Evolutionary conservation across 192 early-diverging fungal species (phyloP).

Genomic region (Rhizoclosmatium sp.): DNA sequence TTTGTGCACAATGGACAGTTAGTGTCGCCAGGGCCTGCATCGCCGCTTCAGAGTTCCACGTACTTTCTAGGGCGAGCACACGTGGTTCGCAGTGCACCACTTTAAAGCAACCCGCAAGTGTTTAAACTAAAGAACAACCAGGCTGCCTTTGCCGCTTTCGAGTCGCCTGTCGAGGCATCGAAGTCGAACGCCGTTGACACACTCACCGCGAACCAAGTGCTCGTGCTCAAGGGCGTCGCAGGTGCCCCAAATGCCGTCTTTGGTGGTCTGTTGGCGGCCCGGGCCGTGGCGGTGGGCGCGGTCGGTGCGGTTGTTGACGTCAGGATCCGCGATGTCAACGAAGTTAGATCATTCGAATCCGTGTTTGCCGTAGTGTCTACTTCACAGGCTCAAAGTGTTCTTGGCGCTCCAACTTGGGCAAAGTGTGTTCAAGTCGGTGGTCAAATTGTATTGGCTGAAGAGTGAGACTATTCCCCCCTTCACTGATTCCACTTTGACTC

Average conservation of each 20-base stretch:
- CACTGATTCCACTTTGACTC: no score
- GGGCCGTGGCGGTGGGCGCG: constrained; percentile 44
- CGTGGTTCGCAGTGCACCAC: background rate
- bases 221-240: constrained; percentile 51
- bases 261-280: constrained; percentile 59
- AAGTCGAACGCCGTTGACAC: constrained; percentile 42
- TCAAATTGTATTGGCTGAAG: constrained; percentile 39
- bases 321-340: constrained; percentile 53
- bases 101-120: background rate
- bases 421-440: constrained; percentile 42
- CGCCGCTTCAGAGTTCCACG: background rate
- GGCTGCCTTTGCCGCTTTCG: constrained; percentile 1
- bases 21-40: background rate
- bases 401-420: constrained; percentile 47
- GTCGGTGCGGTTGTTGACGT: constrained; percentile 57
- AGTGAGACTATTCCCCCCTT: background rate
- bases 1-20: constrained; percentile 17
- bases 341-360: constrained; percentile 41
- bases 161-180: background rate
- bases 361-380: constrained; percentile 44
- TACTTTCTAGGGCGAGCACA: constrained; percentile 16
- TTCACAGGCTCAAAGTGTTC: constrained; percentile 41
- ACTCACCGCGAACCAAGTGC: constrained; percentile 40
- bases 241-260: constrained; percentile 56
- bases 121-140: background rate